phyloP scores from a whole-genome alignment of 2,329 filamentous ascomycete species.

The Magnaporthiopsis rhizophila region DNA sequence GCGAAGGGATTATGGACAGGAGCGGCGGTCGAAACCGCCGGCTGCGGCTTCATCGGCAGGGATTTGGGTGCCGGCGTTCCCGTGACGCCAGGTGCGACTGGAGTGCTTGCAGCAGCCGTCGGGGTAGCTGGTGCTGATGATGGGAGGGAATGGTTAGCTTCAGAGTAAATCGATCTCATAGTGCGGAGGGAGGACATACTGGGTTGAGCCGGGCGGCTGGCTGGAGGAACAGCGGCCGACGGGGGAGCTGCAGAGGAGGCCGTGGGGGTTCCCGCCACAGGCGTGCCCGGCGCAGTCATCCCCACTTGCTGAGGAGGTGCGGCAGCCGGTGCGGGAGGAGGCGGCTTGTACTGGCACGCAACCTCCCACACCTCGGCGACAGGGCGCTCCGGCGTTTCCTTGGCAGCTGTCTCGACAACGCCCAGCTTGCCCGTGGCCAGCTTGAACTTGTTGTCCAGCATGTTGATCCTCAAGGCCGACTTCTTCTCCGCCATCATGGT shows the following conservation, averaged over 20 bases:
- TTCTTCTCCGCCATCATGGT: conserved; percentile 70
- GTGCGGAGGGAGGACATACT: background rate
- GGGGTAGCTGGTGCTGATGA: background rate
- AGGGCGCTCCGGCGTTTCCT: conserved; percentile 75
- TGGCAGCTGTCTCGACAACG: conserved; percentile 72
- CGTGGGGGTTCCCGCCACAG: conserved; percentile 7
- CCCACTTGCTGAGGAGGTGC: conserved; percentile 6
- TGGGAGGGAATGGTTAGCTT: background rate
- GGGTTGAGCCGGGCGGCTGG: background rate
- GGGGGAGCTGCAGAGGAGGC: conserved; percentile 12
- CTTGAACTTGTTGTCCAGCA: conserved; percentile 63
- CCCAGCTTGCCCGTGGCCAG: conserved; percentile 62
- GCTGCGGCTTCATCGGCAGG: conserved; percentile 8
- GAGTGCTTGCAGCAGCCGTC: background rate
- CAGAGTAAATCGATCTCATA: background rate
- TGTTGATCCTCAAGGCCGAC: conserved; percentile 65
- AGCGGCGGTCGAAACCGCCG: conserved; percentile 10
- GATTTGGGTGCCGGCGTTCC: conserved; percentile 1
- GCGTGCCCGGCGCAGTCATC: conserved; percentile 1
- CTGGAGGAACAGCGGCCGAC: conserved; percentile 8
- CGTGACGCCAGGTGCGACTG: background rate
- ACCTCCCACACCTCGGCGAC: conserved; percentile 82
- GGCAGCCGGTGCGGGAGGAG: conserved; percentile 17
- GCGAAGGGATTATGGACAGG: background rate
- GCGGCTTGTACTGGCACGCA: conserved; percentile 59